Conservation (phyloP, 208 protist genomes). For the Angomonas deanei region DNA sequence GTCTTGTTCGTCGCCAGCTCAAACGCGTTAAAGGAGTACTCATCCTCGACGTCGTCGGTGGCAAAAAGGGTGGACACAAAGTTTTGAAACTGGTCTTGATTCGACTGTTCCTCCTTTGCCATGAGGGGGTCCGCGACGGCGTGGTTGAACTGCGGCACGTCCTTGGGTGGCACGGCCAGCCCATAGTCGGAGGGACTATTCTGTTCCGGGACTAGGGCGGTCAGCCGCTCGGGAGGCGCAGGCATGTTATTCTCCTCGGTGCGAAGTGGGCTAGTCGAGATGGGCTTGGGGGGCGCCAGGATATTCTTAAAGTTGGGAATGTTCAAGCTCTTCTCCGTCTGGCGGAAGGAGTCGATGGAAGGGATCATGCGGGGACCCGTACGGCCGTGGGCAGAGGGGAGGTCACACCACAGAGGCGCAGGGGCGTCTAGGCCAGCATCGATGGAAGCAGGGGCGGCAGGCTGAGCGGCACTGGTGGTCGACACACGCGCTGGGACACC, state of each 20-base stretch:
- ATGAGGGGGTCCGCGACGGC: constrained; percentile 16
- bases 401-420: constrained; percentile 36
- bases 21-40: constrained; percentile 24
- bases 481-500: constrained; percentile 14
- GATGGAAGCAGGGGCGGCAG: constrained; percentile 21
- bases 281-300: constrained; percentile 22
- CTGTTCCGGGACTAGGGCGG: constrained; percentile 22
- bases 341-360: constrained; percentile 36
- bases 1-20: constrained; percentile 23
- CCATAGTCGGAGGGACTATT: constrained; percentile 4
- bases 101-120: constrained; percentile 12
- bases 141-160: constrained; percentile 14
- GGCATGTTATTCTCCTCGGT: constrained; percentile 5
- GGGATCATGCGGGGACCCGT: constrained; percentile 14
- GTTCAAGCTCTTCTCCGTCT: background rate
- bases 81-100: constrained; percentile 23
- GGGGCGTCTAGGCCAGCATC: constrained; percentile 22
- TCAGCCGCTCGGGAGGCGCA: constrained; percentile 1
- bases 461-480: background rate
- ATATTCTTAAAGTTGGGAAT: background rate
- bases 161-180: background rate
- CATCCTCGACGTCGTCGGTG: constrained; percentile 7
- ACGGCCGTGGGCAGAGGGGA: constrained; percentile 16
- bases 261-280: constrained; percentile 33
- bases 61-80: constrained; percentile 30